A percentile compares a stretch with the other conserved stretches of the same genome.
Conservation (phyloP, 352 stramenopile species). For the Pythium rishiriense region DNA sequence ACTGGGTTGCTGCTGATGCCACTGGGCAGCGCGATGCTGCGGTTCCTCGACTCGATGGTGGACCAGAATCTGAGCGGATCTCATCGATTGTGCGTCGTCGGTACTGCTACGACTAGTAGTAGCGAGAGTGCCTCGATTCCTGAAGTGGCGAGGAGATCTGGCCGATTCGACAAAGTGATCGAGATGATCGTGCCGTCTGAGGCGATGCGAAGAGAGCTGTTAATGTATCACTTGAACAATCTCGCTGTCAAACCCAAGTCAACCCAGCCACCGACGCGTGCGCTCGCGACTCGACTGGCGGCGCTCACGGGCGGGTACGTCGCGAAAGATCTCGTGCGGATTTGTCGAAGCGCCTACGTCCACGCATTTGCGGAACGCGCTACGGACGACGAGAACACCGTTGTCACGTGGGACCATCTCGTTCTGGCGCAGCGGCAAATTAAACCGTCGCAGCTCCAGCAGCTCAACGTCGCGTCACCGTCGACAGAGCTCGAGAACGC, state of each 20-base stretch:
- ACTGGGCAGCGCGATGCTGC: slow-evolving; percentile 61
- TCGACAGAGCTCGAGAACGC: slow-evolving; percentile 13
- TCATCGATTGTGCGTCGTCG: slow-evolving; percentile 49
- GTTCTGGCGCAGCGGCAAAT: slow-evolving; percentile 54
- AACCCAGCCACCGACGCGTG: not conserved
- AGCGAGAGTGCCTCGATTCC: slow-evolving; percentile 39
- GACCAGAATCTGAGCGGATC: slow-evolving; percentile 6
- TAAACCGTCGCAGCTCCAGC: slow-evolving; percentile 71
- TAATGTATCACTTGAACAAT: slow-evolving; percentile 40
- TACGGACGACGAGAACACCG: slow-evolving; percentile 6
- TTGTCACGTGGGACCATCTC: slow-evolving; percentile 43
- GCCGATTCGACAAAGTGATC: slow-evolving; percentile 58
- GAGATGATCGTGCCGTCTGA: slow-evolving; percentile 72
- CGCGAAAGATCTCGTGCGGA: slow-evolving; percentile 70
- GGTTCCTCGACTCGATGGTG: slow-evolving; percentile 55
- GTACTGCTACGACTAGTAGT: slow-evolving; percentile 33
- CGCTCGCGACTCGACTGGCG: slow-evolving; percentile 41
- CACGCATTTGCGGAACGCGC: slow-evolving; percentile 26
- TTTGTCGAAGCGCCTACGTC: slow-evolving; percentile 62
- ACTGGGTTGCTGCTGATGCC: slow-evolving; percentile 36
- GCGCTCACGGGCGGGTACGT: slow-evolving; percentile 72
- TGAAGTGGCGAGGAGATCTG: slow-evolving; percentile 39
- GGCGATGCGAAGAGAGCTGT: slow-evolving; percentile 46
- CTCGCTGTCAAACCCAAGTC: slow-evolving; percentile 26
- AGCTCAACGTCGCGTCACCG: slow-evolving; percentile 73